These are phyloP conservation scores for Silene coronaria DNA, from an alignment of 179 eudicot species.

Conservation along the genomic window DNA sequence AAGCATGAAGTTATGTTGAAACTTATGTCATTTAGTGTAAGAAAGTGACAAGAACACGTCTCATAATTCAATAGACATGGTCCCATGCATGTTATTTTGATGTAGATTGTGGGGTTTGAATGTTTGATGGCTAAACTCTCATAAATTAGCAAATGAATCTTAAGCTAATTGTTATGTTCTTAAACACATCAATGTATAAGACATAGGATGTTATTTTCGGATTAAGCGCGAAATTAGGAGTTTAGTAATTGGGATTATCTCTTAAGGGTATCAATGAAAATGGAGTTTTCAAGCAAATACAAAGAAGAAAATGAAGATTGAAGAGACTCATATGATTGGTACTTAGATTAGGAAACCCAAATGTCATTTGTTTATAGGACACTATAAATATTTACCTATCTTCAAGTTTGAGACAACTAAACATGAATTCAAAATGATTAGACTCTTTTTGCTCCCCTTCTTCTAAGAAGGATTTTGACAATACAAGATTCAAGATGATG, in stretches of 20 bases:
- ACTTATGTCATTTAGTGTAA: slow-evolving; percentile 23
- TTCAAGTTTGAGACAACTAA: neutral
- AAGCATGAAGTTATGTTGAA: slow-evolving; percentile 14
- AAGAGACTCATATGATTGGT: slow-evolving; percentile 13
- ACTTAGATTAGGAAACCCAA: slow-evolving; percentile 10
- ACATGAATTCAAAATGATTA: slow-evolving; percentile 8
- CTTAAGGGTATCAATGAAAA: slow-evolving; percentile 11
- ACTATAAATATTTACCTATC: slow-evolving; percentile 12
- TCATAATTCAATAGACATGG: slow-evolving; percentile 25
- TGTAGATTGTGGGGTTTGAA: slow-evolving; percentile 20
- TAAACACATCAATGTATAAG: slow-evolving; percentile 18
- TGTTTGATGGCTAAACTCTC: neutral
- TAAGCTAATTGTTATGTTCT: slow-evolving; percentile 1
- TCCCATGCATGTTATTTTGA: slow-evolving; percentile 29
- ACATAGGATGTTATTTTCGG: neutral
- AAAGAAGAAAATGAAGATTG: neutral
- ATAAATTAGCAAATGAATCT: slow-evolving; percentile 3
- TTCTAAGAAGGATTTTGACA: neutral
- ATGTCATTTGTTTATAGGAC: slow-evolving; percentile 20
- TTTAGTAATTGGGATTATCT: slow-evolving; percentile 12
- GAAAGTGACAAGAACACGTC: slow-evolving; percentile 23
- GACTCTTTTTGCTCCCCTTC: slow-evolving; percentile 9
- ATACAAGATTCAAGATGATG: neutral
- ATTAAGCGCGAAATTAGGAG: slow-evolving; percentile 6
- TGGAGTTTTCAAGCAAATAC: slow-evolving; percentile 3